Base-by-base conservation (phyloP, 2,329 filamentous ascomycete genomes). In the Fusarium subglutinans region DNA sequence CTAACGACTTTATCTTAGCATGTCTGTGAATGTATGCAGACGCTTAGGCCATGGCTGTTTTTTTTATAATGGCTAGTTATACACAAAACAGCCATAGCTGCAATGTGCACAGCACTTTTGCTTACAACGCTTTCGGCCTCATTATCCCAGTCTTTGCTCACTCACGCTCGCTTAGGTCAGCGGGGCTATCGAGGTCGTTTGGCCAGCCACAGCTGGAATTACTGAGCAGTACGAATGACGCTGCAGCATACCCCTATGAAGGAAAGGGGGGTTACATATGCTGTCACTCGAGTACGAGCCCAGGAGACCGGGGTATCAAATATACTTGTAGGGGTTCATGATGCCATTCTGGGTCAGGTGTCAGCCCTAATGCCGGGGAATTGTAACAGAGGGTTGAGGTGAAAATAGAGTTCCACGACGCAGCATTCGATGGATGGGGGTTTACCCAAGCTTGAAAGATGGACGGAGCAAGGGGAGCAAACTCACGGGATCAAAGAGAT, bases 251-350 rank as follows among this genome's bases (percentile, higher is more conserved):
- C 47, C 54, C 45, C 54, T 65, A 45, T 51, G 51, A 44, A 59
- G 56, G 61, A 53, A 24, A 24, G 22, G 59, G 71, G 30, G 59
- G 68, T 63, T 43, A 55, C 60, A 67, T 59, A 69, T 59, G 64
- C 44, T 73, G 72, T 54, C 62, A 69, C 55, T 73, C 58, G 69
- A 53, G 50, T 63, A 69, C 40, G 55, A 62, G 44, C 38, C 62
- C 33, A 67, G 41, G 43, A 55, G 45, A 66, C 63, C 37, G 33
- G 64, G 61, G 58, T 70, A 68, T 73, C 64, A 92, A 75, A 98
- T 93, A 82, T 98, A 98, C 85, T 98, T 98, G 87, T 98, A 98
- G 2, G 96, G 96, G 84, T 98, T 98, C 94, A 98, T 97, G 83
- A 98, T 98, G 54, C 95, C 95, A 77, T 98, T 98, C 94, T 97